Conservation (phyloP, 2,329 filamentous ascomycete genomes). For the Aspergillus sp. region DNA sequence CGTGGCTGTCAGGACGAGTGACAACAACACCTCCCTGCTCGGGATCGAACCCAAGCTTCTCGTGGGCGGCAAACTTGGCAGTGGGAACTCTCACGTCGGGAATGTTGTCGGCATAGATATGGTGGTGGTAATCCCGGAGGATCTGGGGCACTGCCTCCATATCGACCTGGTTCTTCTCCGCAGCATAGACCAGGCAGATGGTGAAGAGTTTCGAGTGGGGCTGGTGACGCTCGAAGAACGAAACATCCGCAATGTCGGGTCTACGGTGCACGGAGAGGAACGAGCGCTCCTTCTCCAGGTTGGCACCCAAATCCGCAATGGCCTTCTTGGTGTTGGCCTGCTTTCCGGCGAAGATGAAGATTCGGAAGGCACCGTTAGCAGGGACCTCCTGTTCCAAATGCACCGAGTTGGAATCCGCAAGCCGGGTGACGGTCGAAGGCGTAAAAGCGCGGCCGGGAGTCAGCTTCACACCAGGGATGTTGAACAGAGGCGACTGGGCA, state of each 20-base stretch:
- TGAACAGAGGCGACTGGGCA: constrained; percentile 68
- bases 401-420: constrained; percentile 85
- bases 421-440: constrained; percentile 78
- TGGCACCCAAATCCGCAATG: constrained; percentile 66
- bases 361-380: constrained; percentile 80
- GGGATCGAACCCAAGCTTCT: constrained; percentile 78
- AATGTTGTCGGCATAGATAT: constrained; percentile 83
- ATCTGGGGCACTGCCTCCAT: constrained; percentile 70
- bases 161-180: constrained; percentile 67
- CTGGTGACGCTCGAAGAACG: constrained; percentile 78
- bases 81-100: constrained; percentile 69
- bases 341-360: constrained; percentile 81
- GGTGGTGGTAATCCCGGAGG: constrained; percentile 73
- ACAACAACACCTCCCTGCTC: constrained; percentile 77
- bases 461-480: constrained; percentile 64
- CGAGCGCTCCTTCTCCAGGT: constrained; percentile 64
- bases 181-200: constrained; percentile 72
- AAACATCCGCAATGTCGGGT: constrained; percentile 60
- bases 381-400: constrained; percentile 89
- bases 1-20: constrained; percentile 83
- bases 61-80: constrained; percentile 73
- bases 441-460: constrained; percentile 73
- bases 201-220: constrained; percentile 83
- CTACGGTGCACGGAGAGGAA: constrained; percentile 71
- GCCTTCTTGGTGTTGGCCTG: constrained; percentile 61